Evolutionary conservation across 306 rosid genomes (phyloP).

Genomic region (Canavalia gladiata): DNA sequence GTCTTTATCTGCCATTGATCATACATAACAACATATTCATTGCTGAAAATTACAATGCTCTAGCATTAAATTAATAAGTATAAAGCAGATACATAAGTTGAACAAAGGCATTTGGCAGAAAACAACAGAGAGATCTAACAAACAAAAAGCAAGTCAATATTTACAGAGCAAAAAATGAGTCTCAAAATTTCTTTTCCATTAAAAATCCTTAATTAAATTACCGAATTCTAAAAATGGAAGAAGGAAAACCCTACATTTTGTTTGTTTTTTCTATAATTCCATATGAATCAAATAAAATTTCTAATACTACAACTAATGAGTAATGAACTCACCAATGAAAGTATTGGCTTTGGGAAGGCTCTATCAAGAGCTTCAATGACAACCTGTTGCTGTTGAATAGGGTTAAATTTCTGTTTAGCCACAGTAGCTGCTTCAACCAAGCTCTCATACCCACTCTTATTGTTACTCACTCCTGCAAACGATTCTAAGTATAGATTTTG

Average conservation of each 20-base stretch:
- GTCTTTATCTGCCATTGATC: conserved; percentile 67
- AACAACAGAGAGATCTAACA: neutral
- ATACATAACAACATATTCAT: conserved; percentile 34
- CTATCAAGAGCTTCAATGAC: conserved; percentile 66
- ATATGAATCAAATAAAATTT: neutral
- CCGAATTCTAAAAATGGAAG: neutral
- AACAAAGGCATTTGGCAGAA: neutral
- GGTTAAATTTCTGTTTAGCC: conserved; percentile 59
- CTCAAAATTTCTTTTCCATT: neutral
- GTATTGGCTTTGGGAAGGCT: conserved; percentile 75
- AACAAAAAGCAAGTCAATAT: neutral
- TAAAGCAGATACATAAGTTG: neutral
- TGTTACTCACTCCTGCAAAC: conserved; percentile 67
- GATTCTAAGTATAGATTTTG: neutral
- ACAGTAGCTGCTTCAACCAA: conserved; percentile 77
- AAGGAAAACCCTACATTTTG: neutral
- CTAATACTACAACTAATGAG: neutral
- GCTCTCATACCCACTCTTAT: conserved; percentile 80
- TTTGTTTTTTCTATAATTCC: neutral
- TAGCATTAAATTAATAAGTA: neutral
- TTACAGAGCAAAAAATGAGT: neutral
- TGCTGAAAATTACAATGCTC: conserved; percentile 21
- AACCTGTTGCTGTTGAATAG: conserved; percentile 63
- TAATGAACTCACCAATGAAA: conserved; percentile 62
- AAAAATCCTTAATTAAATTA: neutral